Evolutionary conservation across 1,284 basidiomycete genomes (phyloP), one percentile per base, ranked within the genome.

Genomic region (Marasmius oreades): DNA sequence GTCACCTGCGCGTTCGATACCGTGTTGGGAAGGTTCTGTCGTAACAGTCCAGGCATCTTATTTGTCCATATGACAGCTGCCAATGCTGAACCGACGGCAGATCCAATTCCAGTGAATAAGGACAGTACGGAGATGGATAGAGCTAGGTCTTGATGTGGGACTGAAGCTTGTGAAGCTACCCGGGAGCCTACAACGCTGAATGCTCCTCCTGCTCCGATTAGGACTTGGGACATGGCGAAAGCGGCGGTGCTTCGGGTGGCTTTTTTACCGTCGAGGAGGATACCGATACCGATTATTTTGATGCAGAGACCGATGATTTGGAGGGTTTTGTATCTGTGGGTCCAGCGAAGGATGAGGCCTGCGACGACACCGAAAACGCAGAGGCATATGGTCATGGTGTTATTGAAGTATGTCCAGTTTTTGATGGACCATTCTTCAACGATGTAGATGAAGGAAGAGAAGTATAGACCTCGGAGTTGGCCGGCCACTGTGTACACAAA

Each of bases 81-180:
- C 5, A 61, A 58, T n/a, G 66, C 66, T 14, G 62, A 56, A 12
- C 64, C 64, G 22, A 66, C 63, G 20, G 61, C 59, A 1, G 54
- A 55, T 18, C 65, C 64, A 50, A 67, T 59, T 37, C 59, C 62
- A 2, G 64, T 62, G 34, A 62, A 65, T n/a, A 67, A 62, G 18
- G 64, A 61, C 5, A 66, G 55, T 0, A 65, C 59, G 2, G 65
- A 60, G 22, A 63, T 62, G 36, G 62, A 60, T 31, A 64, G 59
- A 2, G 65, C 66, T 48, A 67, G 60, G 55, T 67, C 66, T 47
- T 66, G 63, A 55, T 67, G 66, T 16, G 63, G 63, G 1, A 67
- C 66, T 26, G 64, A 62, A 18, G 64, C 66, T 45, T 67, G 66
- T 1, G 63, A 62, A 11, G 64, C 64, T 44, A 66, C 64, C 23